Base-by-base conservation (phyloP, 352 stramenopile species). In the Globisporangium iwayamae region DNA sequence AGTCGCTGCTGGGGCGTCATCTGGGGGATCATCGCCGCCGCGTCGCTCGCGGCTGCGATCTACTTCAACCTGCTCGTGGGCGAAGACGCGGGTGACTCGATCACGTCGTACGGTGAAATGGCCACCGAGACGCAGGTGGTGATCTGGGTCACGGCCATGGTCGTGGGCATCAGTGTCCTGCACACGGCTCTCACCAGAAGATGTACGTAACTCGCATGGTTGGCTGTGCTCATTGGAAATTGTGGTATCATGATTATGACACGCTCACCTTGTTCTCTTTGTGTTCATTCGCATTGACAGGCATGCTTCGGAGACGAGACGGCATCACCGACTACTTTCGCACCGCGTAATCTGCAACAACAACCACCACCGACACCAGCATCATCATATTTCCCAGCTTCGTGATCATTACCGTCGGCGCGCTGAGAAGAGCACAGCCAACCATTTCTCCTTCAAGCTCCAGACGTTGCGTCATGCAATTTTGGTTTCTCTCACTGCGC, bases 1-100 rank as follows among this genome's bases (percentile, higher is more conserved):
- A 94, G 84, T 68, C 87, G 89, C 22, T 96, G 89, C 73, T 96
- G 89, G 89, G 89, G 89, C 3, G 78, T 95, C 28, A 96, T 96
- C 61, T 96, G 89, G 89, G 89, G 83, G 0, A 48, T 95, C 28
- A 75, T 96, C 50, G 87, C 87, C 3, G 59, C 96, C 55, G 78
- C 73, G 32, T 88, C 89, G 63, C 82, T 96, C 46, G 81, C 75
- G 10, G 83, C 78, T 2, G 87, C 85, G 3, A 70, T 96, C 22
- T 96, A 94, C 70, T 92, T 95, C 71, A 86, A 94, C 63, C 66
- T 96, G 43, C 67, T 95, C 1, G 81, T 94, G 18, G 75, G 73
- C 14, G 43, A 92, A 57, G 76, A 91, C 60, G 68, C 70, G 2
- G 79, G 81, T 16, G 67, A 75, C 16, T 65, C 68, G 45, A 28